Base-by-base conservation (phyloP, 1,284 basidiomycete species). In the Bondarzewia mesenterica region DNA sequence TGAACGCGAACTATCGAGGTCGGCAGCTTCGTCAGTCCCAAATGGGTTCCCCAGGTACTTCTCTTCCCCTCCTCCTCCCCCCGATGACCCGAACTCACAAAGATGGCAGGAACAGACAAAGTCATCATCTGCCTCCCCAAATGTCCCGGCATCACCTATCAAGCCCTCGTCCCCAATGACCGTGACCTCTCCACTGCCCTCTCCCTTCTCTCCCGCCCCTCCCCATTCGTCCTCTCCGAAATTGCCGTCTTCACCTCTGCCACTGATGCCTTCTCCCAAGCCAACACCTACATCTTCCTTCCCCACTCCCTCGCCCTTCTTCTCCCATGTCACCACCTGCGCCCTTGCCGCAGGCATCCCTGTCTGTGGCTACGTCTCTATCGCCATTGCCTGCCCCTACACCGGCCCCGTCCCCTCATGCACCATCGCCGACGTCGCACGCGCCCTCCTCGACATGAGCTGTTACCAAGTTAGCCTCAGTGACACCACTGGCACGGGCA, bases 191-290 rank as follows among this genome's bases (percentile, higher is more conserved):
- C 87, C 36, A 72, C 76, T 23, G 75, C 93, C 42, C 62, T 89
- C 36, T 60, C 71, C 2, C 63, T 83, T 7, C 72, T 85, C 40
- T 61, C 68, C 0, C 5, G 6, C 29, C 29, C 29, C 29, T 4
- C 12, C 29, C 12, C 73, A 77, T n/a, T n/a, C n/a, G n/a, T n/a
- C 0, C 82, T 89, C 0, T 79, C 92, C 60, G 93, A 97, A 63
- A 85, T 98, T 29, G 82, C 93, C 2, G 77, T 98, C 51, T 96
- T 97, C 66, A 85, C 89, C 8, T 85, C 91, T 0, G 91, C 93
- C 0, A 88, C 92, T 1, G 29, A 32, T n/a, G 29, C 29, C 29
- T 32, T 32, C 29, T 32, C 82, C 12, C 75, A 77, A 50, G 91
- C 90, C 15, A 97, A 97, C 66, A n/a, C n/a, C n/a, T n/a, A n/a